phyloP scores from a whole-genome alignment of 768 basidiomycete genomes.

The Xerocomellus intermedius region DNA sequence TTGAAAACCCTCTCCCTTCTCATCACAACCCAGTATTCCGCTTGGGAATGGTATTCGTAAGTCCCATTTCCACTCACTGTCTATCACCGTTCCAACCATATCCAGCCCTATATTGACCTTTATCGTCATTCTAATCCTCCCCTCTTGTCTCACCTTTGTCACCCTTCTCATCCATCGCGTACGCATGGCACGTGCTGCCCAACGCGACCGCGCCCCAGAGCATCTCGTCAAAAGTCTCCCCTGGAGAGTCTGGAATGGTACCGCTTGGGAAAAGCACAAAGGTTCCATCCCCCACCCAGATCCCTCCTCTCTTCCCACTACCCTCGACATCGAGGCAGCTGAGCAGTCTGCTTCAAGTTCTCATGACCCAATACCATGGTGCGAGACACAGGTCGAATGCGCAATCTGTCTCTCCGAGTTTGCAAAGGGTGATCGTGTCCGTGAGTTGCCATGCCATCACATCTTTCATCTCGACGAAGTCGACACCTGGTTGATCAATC shows the following conservation, averaged over 20 bases:
- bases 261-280: constrained; percentile 77
- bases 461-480: constrained; percentile 93
- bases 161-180: constrained; percentile 89
- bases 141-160: constrained; percentile 83
- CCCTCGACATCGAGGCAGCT: constrained; percentile 42
- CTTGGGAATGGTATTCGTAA: constrained; percentile 93
- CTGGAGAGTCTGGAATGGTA: constrained; percentile 80
- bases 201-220: constrained; percentile 81
- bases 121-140: constrained; percentile 84
- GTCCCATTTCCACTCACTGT: constrained; percentile 21
- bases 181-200: constrained; percentile 77
- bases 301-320: constrained; percentile 17
- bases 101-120: constrained; percentile 81
- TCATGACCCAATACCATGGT: constrained; percentile 60
- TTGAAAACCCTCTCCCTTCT: constrained; percentile 71
- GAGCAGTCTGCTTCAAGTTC: constrained; percentile 22
- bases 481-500: constrained; percentile 87
- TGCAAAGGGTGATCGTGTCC: constrained; percentile 81
- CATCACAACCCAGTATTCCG: constrained; percentile 75
- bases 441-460: constrained; percentile 91
- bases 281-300: constrained; percentile 28
- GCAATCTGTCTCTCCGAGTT: constrained; percentile 92
- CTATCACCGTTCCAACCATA: constrained; percentile 7
- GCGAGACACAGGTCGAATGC: constrained; percentile 80
- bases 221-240: constrained; percentile 75